Evolutionary conservation across 495 filamentous ascomycete genomes (phyloP).

Genomic region (Immersiella caudata): DNA sequence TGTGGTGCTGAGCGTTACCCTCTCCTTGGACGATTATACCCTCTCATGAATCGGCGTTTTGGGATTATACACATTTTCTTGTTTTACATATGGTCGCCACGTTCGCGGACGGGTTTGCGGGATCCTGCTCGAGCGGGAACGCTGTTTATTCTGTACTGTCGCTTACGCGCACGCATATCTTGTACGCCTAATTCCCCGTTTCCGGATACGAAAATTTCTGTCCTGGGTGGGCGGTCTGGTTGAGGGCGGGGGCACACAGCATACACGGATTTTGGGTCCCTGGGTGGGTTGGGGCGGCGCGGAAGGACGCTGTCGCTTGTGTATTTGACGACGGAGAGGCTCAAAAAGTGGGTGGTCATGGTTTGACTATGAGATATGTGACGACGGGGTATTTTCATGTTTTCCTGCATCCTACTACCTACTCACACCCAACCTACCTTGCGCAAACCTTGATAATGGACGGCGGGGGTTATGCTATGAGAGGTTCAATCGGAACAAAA

Average conservation of each 20-base stretch:
- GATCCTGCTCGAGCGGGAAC: conserved; percentile 8
- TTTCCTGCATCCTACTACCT: not conserved
- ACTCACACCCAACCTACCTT: not conserved
- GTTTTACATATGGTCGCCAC: conserved; percentile 1
- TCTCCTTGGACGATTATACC: conserved; percentile 29
- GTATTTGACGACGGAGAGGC: conserved; percentile 1
- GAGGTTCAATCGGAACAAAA: not conserved
- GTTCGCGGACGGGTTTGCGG: not conserved
- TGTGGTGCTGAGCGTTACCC: conserved; percentile 3
- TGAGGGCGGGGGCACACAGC: conserved; percentile 23
- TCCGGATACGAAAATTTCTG: conserved; percentile 19
- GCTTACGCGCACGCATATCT: conserved; percentile 18
- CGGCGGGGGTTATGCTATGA: not conserved
- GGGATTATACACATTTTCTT: conserved; percentile 16
- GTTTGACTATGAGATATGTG: not conserved
- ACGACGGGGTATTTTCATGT: conserved; percentile 6
- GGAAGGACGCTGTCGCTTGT: conserved; percentile 19
- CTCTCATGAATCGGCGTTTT: conserved; percentile 36
- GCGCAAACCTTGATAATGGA: not conserved
- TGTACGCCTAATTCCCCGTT: conserved; percentile 12
- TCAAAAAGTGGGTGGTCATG: conserved; percentile 2
- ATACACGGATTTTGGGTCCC: conserved; percentile 24
- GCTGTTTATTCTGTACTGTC: conserved; percentile 28
- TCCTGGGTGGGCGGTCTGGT: conserved; percentile 1
- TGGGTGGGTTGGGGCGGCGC: not conserved